Evolutionary conservation across 2,329 filamentous ascomycete genomes (phyloP), one percentile per base, ranked within the genome.

Genomic region (Pyrenophora seminiperda): DNA sequence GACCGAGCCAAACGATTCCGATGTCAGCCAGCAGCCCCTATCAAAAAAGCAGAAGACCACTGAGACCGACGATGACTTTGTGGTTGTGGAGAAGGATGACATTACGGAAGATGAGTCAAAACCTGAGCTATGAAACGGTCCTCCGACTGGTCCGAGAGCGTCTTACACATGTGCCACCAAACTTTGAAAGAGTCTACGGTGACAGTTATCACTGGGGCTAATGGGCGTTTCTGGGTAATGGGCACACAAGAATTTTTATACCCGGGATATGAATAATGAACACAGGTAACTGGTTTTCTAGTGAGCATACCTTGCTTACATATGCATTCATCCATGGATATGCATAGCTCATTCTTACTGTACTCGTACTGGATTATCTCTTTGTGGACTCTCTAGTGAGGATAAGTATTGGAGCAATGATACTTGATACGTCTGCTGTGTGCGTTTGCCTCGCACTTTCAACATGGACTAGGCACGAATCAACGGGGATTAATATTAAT

Each of bases 41-140:
- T 50, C 72, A 36, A 81, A 82, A 68, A 80, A 77, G 65, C 73
- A 73, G 56, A 82, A 78, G 69, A 63, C 63, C 31, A 62, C 69
- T 7, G 56, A 58, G 4, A 45, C 51, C 4, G 69, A 70, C 1
- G 67, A 72, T 20, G 69, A 71, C 31, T 71, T 70, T 24, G 65
- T 69, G 0, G 55, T 71, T 0, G 54, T 71, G 3, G 62, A 67
- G 10, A 67, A 64, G 45, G 65, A 69, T 5, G 62, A 64, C 2
- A 32, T 48, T 2, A 56, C 63, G 19, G 63, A 61, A 7, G 51
- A 58, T 0, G 59, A 59, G 19, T 46, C 47, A 3, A 62, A 62
- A 42, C 17, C 54, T 17, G 58, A 58, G 18, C 31, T 48, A 2
- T 56, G 24, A 41, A 7, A 24, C 31, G 4, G 13, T 4, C 14